A percentile compares a stretch with the other conserved stretches of the same genome.
These are phyloP conservation scores for Skeletonema grethae DNA, from an alignment of 108 stramenopile genomes.

Conservation along the genomic window DNA sequence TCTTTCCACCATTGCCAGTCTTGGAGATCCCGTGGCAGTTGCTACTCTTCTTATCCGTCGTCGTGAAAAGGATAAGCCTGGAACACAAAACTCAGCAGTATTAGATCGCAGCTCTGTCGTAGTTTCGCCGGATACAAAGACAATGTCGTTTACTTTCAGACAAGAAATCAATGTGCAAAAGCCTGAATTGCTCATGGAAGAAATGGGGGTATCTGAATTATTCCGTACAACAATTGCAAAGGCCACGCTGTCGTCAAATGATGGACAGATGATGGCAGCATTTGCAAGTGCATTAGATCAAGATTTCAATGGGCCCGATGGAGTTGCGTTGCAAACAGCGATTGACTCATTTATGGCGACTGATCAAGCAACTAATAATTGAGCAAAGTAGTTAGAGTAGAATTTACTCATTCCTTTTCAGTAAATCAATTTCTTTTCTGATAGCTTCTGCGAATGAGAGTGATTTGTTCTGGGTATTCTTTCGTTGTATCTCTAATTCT, in stretches of 20 bases:
- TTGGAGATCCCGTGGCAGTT: slow-evolving; percentile 71
- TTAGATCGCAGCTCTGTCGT: slow-evolving; percentile 43
- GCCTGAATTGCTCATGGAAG: slow-evolving; percentile 83
- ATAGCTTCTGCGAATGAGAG: neutral
- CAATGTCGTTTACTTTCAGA: slow-evolving; percentile 57
- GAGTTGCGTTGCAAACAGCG: slow-evolving; percentile 60
- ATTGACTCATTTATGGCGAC: slow-evolving; percentile 64
- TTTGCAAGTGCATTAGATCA: slow-evolving; percentile 81
- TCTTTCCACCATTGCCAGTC: slow-evolving; percentile 62
- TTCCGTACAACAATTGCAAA: slow-evolving; percentile 78
- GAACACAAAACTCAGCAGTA: slow-evolving; percentile 40
- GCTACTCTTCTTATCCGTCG: slow-evolving; percentile 65
- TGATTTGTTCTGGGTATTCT: slow-evolving; percentile 1
- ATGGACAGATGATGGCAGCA: slow-evolving; percentile 80
- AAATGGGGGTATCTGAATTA: slow-evolving; percentile 67
- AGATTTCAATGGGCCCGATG: slow-evolving; percentile 73
- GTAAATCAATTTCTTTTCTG: slow-evolving; percentile 6
- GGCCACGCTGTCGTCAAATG: slow-evolving; percentile 63
- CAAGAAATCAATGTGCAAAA: slow-evolving; percentile 87
- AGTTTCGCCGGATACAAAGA: slow-evolving; percentile 65
- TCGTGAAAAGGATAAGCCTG: slow-evolving; percentile 79
- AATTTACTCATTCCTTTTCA: slow-evolving; percentile 4
- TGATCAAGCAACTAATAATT: slow-evolving; percentile 42
- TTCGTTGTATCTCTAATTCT: neutral
- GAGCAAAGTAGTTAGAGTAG: neutral